Evolutionary conservation across 2,329 filamentous ascomycete species (phyloP), one percentile per base, ranked within the genome.

Genomic region (Colletotrichum noveboracense): DNA sequence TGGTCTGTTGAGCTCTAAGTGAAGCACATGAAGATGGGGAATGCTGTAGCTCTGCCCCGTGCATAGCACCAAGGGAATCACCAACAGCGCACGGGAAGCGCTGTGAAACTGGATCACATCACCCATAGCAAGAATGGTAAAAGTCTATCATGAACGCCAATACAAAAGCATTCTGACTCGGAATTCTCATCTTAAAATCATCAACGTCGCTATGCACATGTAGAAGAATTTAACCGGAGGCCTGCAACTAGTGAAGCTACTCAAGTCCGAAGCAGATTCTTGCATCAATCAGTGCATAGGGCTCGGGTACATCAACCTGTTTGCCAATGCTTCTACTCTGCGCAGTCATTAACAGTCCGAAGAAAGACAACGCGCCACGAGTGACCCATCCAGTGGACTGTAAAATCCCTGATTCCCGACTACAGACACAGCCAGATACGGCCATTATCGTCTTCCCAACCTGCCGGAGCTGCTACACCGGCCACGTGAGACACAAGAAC

Each of bases 1-100:
- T 77, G 71, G 75, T 65, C 48, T 12, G 61, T n/a, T 5, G 76
- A 77, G 30, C 61, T 77, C 74, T 77, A n/a, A 56, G 16, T 7
- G 8, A 16, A 13, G 43, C 12, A 52, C 12, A 13, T 13, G 0
- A 21, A 36, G n/a, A 13, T 8, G 9, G 18, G 18, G 3, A 21
- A 21, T 13, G 13, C 8, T 62, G 58, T 6, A 24, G 10, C 43
- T 7, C 6, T 13, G 43, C 10, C n/a, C 10, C 10, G 10, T 52
- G 2, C 43, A 52, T 3, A 7, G 43, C 6, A 52, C n/a, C 12
- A 13, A 21, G 6, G 43, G 7, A 52, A 1, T 1, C 0, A 13
- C 13, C 6, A 7, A 13, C 10, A 52, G 43, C 43, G 43, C 6
- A 52, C 1, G 10, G 43, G 6, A 52, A 52, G n/a, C 43, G 43